These are phyloP conservation scores for Verticillium longisporum DNA, from an alignment of 2,329 filamentous ascomycete species.

Conservation along the genomic window DNA sequence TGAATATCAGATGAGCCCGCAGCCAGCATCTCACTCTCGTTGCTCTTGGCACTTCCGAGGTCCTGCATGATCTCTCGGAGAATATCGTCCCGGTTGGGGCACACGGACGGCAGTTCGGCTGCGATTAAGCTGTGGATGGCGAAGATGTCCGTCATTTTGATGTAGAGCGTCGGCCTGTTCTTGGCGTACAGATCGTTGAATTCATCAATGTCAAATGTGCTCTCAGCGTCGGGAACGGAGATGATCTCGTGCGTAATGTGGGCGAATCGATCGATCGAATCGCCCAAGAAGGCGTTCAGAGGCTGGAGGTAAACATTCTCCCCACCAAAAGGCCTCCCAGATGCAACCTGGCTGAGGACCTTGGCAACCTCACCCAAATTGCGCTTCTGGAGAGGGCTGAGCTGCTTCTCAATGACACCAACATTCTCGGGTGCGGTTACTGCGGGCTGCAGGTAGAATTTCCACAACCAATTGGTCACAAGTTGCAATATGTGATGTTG, in stretches of 20 bases:
- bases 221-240: constrained; percentile 77
- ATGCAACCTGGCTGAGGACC: constrained; percentile 80
- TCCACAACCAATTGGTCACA: constrained; percentile 89
- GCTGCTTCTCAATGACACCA: constrained; percentile 81
- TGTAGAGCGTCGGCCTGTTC: constrained; percentile 96
- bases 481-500: constrained; percentile 73
- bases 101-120: constrained; percentile 69
- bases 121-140: constrained; percentile 87
- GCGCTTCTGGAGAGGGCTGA: constrained; percentile 87
- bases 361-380: constrained; percentile 89
- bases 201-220: constrained; percentile 95
- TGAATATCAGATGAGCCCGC: constrained; percentile 85
- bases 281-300: constrained; percentile 82
- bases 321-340: constrained; percentile 83
- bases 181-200: constrained; percentile 97
- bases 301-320: constrained; percentile 96
- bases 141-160: constrained; percentile 97
- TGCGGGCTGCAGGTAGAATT: constrained; percentile 85
- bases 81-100: constrained; percentile 75
- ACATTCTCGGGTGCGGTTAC: constrained; percentile 86
- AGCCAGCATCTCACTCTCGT: constrained; percentile 86
- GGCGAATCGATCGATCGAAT: constrained; percentile 73
- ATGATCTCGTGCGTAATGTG: constrained; percentile 74
- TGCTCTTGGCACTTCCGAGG: constrained; percentile 90
- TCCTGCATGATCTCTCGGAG: constrained; percentile 89